Conservation (phyloP, 768 basidiomycete species). For the Leccinum uliginosum region DNA sequence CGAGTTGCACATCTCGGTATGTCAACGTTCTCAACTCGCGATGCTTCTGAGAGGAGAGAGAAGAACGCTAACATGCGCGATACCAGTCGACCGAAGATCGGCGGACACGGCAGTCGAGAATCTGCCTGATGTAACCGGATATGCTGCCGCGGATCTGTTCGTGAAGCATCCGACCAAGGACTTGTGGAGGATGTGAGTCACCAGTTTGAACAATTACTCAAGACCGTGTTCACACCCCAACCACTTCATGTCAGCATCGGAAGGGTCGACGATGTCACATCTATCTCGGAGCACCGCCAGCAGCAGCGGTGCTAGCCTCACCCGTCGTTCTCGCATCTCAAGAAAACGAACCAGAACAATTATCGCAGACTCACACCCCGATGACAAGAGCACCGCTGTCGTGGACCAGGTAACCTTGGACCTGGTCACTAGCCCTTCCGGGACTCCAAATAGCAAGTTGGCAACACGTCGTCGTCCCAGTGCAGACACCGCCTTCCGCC, state of each 20-base stretch:
- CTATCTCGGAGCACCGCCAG: conserved; percentile 39
- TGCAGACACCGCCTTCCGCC: conserved; percentile 7
- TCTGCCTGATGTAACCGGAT: conserved; percentile 35
- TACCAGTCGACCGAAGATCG: not conserved
- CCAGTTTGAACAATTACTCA: accelerated
- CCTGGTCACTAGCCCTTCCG: conserved; percentile 9
- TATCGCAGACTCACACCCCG: conserved; percentile 30
- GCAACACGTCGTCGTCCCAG: conserved; percentile 15
- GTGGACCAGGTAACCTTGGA: conserved; percentile 18
- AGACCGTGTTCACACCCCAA: not conserved
- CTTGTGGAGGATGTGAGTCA: conserved; percentile 32
- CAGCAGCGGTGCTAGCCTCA: conserved; percentile 46
- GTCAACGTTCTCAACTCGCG: not conserved
- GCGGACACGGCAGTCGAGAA: conserved; percentile 28
- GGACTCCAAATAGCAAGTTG: conserved; percentile 2
- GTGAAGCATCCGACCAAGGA: conserved; percentile 41
- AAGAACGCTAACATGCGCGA: not conserved
- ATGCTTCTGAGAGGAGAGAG: not conserved
- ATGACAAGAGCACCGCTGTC: conserved; percentile 12
- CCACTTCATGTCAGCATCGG: conserved; percentile 16
- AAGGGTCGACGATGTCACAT: conserved; percentile 36
- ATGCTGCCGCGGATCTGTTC: conserved; percentile 41
- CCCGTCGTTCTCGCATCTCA: conserved; percentile 44
- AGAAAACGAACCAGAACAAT: conserved; percentile 53
- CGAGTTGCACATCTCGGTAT: conserved; percentile 38